phyloP scores from a whole-genome alignment of 805 yeast species.

The Candida quercuum region DNA sequence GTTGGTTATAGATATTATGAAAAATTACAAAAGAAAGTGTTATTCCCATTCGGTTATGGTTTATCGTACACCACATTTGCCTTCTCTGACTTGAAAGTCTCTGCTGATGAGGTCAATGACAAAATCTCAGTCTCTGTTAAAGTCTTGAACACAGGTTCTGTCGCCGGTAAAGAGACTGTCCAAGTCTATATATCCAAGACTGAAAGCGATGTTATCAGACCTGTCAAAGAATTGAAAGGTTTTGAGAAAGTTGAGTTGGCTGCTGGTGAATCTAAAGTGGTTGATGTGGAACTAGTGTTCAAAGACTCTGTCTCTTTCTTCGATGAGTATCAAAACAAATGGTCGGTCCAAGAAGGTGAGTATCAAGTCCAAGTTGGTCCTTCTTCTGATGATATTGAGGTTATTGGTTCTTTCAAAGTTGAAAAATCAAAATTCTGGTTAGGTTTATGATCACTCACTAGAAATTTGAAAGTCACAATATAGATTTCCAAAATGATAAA shows the following conservation, averaged over 20 bases:
- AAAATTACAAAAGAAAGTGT: slow-evolving; percentile 38
- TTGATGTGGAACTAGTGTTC: slow-evolving; percentile 30
- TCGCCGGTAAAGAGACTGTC: slow-evolving; percentile 47
- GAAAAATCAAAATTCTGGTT: slow-evolving; percentile 21
- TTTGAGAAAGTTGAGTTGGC: slow-evolving; percentile 43
- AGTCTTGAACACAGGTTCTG: slow-evolving; percentile 42
- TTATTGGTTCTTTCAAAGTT: slow-evolving; percentile 20
- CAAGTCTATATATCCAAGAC: slow-evolving; percentile 45
- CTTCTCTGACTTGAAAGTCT: slow-evolving; percentile 31
- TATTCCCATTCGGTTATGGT: slow-evolving; percentile 61
- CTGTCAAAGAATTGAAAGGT: slow-evolving; percentile 57
- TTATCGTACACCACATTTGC: slow-evolving; percentile 52
- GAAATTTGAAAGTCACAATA: neutral
- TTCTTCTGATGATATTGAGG: slow-evolving; percentile 24
- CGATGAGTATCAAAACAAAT: slow-evolving; percentile 40
- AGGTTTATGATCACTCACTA: slow-evolving; percentile 10
- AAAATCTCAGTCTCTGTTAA: slow-evolving; percentile 27
- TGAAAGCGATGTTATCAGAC: slow-evolving; percentile 35
- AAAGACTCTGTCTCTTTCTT: slow-evolving; percentile 49
- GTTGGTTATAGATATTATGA: slow-evolving; percentile 63
- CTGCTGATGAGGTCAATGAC: slow-evolving; percentile 23
- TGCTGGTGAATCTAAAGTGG: slow-evolving; percentile 36
- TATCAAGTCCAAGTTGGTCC: slow-evolving; percentile 45
- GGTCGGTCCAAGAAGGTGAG: slow-evolving; percentile 47
- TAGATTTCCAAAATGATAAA: neutral